Evolutionary conservation across 225 moss, liverwort and hornwort genomes (phyloP), one percentile per base, ranked within the genome.

Genomic region (Climacium dendroides): DNA sequence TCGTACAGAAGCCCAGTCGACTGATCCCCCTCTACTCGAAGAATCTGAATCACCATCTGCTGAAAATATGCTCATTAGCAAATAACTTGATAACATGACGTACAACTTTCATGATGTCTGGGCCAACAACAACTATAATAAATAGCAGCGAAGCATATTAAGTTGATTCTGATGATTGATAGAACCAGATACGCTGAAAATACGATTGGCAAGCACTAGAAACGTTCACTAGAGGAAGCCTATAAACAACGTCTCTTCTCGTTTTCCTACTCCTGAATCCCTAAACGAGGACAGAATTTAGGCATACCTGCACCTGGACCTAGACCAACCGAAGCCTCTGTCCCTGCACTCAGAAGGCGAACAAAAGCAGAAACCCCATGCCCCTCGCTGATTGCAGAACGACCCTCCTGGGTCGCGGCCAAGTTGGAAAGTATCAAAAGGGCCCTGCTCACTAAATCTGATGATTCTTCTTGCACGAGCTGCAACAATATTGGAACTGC

Each of bases 391-490:
- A 99, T 94, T 22, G 95, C 96, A 69, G 91, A 96, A 82, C 99
- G 95, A 41, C 97, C 97, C 30, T 97, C 97, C 79, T 92, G 93
- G 47, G 91, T 92, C 2, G 93, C 83, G 43, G 96, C 97, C 90
- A 97, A 89, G 92, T 96, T 96, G 89, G 91, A 93, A 32, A 99
- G 91, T 76, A 96, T 96, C 82, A 97, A 79, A 41, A 99, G 94
- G 22, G 90, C 93, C 52, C 95, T 88, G 92, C 96, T 95, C 64
- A 96, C 96, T 41, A 99, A 55, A 74, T 96, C 97, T 22, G 94
- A 90, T 30, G 90, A 85, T 26, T 93, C 93, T 59, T 95, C 95
- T 89, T 91, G 92, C 60, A 94, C 92, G 66, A 99, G 92, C 55
- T 90, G 92, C 73, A 99, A 83, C 86, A 99, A 89, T n/a, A 95